phyloP scores from a whole-genome alignment of 495 filamentous ascomycete species.

The Neurospora intermedia region DNA sequence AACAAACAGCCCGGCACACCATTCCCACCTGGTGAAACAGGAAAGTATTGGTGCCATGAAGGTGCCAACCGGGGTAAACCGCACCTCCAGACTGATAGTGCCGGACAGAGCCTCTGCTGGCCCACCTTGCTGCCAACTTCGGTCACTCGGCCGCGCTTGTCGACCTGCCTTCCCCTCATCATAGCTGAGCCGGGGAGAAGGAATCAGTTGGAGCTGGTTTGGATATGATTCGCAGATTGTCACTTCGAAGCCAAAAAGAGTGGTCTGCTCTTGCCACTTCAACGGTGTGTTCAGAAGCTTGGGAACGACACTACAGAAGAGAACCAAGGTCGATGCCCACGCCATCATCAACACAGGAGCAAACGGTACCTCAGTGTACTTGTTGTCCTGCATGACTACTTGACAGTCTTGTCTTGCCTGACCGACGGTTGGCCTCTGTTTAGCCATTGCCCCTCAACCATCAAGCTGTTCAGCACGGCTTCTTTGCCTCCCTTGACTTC shows the following conservation, averaged over 20 bases:
- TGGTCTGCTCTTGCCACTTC: not conserved
- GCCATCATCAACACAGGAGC: conserved; percentile 3
- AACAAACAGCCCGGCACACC: conserved; percentile 12
- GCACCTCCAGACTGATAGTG: not conserved
- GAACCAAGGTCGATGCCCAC: not conserved
- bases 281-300: not conserved
- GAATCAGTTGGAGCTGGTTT: not conserved
- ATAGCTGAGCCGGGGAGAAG: not conserved
- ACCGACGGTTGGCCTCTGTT: conserved; percentile 15
- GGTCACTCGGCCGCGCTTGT: not conserved
- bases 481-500: not conserved
- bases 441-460: conserved; percentile 16
- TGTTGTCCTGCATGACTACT: conserved; percentile 24
- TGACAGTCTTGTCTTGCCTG: conserved; percentile 12
- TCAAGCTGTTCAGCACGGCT: conserved; percentile 7
- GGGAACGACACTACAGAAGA: not conserved
- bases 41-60: not conserved
- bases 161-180: not conserved
- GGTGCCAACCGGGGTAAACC: conserved; percentile 10
- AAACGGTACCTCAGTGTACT: conserved; percentile 8
- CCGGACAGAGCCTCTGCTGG: not conserved
- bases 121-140: not conserved
- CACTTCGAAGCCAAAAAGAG: not conserved
- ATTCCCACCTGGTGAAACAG: conserved; percentile 4
- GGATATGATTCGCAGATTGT: not conserved